Evolutionary conservation across 176 grass and related monocot species (phyloP).

Genomic region (Ensete ventricosum): DNA sequence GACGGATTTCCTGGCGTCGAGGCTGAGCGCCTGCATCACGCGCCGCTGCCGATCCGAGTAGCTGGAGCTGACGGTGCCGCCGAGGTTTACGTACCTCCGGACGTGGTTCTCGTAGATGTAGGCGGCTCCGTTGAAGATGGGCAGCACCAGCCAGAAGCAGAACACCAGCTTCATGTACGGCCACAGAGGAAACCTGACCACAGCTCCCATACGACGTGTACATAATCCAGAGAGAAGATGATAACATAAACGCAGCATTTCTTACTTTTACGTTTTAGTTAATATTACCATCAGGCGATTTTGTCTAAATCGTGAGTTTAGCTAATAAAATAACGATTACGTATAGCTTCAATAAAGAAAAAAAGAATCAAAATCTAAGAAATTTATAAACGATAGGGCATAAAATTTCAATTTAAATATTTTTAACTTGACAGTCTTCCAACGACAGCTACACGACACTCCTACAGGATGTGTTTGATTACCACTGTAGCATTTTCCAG

Average conservation of each 20-base stretch:
- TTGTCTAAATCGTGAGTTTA: no score
- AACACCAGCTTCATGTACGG: constrained; percentile 85
- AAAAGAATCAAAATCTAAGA: no score
- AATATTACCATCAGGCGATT: no score
- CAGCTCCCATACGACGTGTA: neutral
- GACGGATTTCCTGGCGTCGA: constrained; percentile 71
- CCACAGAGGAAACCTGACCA: constrained; percentile 75
- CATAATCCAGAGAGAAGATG: neutral
- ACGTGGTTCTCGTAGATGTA: constrained; percentile 82
- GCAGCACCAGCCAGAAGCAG: constrained; percentile 92
- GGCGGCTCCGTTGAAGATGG: constrained; percentile 88
- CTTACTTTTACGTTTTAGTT: no score
- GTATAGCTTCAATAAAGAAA: no score
- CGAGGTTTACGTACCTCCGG: constrained; percentile 78
- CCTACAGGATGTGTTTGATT: neutral
- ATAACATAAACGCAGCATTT: no score
- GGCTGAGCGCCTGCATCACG: constrained; percentile 84
- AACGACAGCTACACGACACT: no score
- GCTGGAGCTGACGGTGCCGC: constrained; percentile 41
- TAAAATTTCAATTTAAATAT: no score
- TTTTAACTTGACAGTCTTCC: no score
- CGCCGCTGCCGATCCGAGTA: constrained; percentile 65
- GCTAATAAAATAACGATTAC: no score
- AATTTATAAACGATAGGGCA: no score
- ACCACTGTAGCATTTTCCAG: constrained; percentile 89